A percentile compares a stretch with the other conserved stretches of the same genome.
Conservation (phyloP, 352 stramenopile genomes). For the Phytophthora macrochlamydospora region DNA sequence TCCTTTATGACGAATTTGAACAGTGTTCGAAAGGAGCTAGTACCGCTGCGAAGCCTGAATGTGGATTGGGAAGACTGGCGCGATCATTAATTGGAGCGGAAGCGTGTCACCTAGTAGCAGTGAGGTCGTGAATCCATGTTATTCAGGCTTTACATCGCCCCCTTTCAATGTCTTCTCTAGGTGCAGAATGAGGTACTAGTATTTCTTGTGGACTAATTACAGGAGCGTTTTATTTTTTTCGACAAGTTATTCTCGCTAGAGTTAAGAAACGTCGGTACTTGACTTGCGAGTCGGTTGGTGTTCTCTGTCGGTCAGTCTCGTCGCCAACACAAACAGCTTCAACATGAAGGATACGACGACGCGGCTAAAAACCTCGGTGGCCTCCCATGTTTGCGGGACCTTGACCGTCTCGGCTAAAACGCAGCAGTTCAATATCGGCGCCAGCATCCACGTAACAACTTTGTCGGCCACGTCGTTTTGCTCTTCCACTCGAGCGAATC, state of each 20-base stretch:
- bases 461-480: slow-evolving; percentile 27
- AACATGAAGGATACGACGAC: slow-evolving; percentile 53
- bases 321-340: slow-evolving; percentile 30
- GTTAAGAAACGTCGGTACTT: no score
- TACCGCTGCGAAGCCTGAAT: slow-evolving; percentile 80
- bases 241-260: no score
- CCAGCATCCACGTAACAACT: slow-evolving; percentile 38
- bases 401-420: slow-evolving; percentile 34
- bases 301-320: not conserved
- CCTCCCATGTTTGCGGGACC: slow-evolving; percentile 21
- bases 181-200: no score
- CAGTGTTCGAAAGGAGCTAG: slow-evolving; percentile 77
- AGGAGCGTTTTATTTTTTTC: slow-evolving; percentile 4
- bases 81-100: slow-evolving; percentile 51
- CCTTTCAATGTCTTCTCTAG: no score
- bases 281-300: not conserved
- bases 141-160: no score
- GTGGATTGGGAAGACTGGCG: slow-evolving; percentile 85
- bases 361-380: slow-evolving; percentile 45
- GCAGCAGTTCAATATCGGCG: slow-evolving; percentile 53
- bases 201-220: no score
- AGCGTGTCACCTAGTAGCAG: no score
- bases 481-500: not conserved
- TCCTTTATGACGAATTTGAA: not conserved
- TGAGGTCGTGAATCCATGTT: not conserved